A percentile compares a stretch with the other conserved stretches of the same genome.
Evolutionary conservation across 441 rosid species (phyloP).

Genomic region (Theobroma grandiflorum): DNA sequence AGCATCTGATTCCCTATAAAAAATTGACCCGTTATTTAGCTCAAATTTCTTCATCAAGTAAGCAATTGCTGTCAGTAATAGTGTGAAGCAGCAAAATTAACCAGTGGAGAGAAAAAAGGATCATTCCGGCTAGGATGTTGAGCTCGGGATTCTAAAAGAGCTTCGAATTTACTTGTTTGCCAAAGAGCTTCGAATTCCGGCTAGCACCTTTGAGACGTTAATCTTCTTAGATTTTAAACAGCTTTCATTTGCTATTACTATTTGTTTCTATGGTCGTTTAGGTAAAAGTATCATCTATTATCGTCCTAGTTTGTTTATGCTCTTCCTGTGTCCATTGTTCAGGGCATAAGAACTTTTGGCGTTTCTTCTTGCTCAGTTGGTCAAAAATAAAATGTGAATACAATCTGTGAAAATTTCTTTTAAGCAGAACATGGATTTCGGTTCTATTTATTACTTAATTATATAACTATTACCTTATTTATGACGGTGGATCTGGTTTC

Average conservation of each 20-base stretch:
- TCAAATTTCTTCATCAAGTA: slow-evolving; percentile 3
- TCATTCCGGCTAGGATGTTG: not conserved
- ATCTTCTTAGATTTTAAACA: not conserved
- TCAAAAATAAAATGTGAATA: slow-evolving; percentile 9
- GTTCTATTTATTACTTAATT: not conserved
- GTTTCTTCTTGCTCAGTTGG: slow-evolving; percentile 6
- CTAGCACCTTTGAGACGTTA: not conserved
- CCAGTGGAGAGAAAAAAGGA: not conserved
- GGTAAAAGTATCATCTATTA: slow-evolving; percentile 7
- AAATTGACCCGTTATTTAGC: not conserved
- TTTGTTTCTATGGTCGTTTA: not conserved
- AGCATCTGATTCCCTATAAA: not conserved
- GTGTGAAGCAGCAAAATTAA: not conserved
- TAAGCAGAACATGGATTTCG: not conserved
- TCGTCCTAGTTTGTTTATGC: not conserved
- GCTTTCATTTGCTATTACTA: not conserved
- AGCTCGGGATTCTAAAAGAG: slow-evolving; percentile 12
- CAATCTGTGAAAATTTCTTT: not conserved
- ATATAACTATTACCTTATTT: not conserved
- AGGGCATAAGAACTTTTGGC: not conserved
- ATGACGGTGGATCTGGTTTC: not conserved
- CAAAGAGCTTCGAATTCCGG: not conserved
- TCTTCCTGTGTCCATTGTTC: not conserved
- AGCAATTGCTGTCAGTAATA: not conserved
- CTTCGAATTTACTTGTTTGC: slow-evolving; percentile 1